Base-by-base conservation (phyloP, 305 asterid genomes). In the Fraxinus greggii region DNA sequence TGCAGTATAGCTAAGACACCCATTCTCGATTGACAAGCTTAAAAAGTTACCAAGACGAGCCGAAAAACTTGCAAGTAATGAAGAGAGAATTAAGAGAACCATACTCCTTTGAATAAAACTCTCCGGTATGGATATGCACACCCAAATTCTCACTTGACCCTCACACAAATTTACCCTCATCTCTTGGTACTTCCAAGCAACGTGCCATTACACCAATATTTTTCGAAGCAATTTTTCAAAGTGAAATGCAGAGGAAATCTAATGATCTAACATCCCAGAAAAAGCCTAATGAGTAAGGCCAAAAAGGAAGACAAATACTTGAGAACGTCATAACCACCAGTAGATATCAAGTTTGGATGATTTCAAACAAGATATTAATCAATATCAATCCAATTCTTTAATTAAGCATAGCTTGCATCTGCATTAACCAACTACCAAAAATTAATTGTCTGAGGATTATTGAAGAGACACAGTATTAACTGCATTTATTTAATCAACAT, bases 351-450 rank as follows among this genome's bases (percentile, higher is more conserved):
- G 45, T 31, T 70, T 70, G 45, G 42, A 31, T 70, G 17, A 36
- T 28, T 13, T 12, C 38, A 31, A 69, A 69, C 75, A 31, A 69
- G 38, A 29, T 12, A 69, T 28, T 15, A 69, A 69, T 15, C 76
- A 65, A 63, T 75, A 83, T 65, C 72, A 26, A 61, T 38, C 70
- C 21, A 78, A 72, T 17, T 19, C 77, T 78, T 78, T 83, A 78
- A 83, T 78, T 31, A 74, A 79, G 59, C 81, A 65, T 70, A 63
- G 9, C 72, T 83, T 79, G 28, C 65, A 83, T 48, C 54, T 69
- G 32, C 79, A 72, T 65, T 79, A 75, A 75, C 78, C 83, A 83
- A 83, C 86, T 38, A 83, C 81, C 81, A n/a, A 69, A 83, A 70
- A 56, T 78, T 73, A 83, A 63, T 79, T 65, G 73, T 3, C 23